These are phyloP conservation scores for Sonneratia alba DNA, from an alignment of 345 rosid species.

Conservation along the genomic window DNA sequence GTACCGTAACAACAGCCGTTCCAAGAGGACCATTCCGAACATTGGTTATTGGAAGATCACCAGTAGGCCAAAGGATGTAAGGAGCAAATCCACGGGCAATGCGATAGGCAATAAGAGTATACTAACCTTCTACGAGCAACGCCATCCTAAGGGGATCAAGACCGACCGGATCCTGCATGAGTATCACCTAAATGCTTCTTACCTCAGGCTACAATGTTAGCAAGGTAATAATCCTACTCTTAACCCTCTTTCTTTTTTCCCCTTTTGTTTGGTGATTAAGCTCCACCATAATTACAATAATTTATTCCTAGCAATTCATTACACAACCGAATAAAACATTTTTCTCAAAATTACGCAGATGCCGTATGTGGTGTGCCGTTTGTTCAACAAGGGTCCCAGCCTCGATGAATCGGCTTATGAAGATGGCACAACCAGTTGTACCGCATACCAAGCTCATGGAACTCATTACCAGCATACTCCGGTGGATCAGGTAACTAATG, in stretches of 20 bases:
- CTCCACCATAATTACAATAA: neutral
- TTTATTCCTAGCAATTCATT: neutral
- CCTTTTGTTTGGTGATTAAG: neutral
- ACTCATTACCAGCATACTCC: too few species aligned
- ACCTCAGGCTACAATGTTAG: conserved; percentile 2
- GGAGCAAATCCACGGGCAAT: neutral
- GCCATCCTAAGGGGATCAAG: conserved; percentile 1
- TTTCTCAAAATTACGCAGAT: neutral
- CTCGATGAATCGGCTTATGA: neutral
- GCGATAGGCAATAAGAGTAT: conserved; percentile 34
- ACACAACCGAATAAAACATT: neutral
- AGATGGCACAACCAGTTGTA: neutral
- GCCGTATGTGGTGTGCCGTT: conserved; percentile 4
- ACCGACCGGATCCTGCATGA: conserved; percentile 29
- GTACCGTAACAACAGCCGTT: conserved; percentile 14
- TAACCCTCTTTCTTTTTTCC: neutral
- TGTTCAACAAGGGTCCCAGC: neutral
- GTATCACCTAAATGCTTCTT: conserved; percentile 3
- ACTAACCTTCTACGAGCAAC: conserved; percentile 26
- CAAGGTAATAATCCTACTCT: neutral
- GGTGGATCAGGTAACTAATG: too few species aligned
- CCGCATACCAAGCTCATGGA: too few species aligned
- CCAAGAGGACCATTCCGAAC: conserved; percentile 15
- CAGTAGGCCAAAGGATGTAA: conserved; percentile 19
- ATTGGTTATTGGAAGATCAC: conserved; percentile 52